Percentiles rank a stretch among this genome's conserved stretches.
Conservation (phyloP, 306 rosid species). For the Cicer cuneatum region DNA sequence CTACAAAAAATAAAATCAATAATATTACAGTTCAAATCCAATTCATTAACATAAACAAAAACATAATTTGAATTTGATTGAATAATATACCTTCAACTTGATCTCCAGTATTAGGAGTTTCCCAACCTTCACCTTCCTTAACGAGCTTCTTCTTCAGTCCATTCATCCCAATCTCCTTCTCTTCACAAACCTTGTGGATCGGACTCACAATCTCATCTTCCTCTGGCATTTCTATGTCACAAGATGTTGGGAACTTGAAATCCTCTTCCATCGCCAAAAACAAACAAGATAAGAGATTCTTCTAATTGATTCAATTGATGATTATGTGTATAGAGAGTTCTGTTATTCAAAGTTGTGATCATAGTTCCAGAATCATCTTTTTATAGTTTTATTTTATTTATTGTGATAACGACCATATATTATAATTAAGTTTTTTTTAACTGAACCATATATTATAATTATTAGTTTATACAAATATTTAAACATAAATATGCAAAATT, state of each 20-base stretch:
- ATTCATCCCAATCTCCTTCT: conserved; percentile 71
- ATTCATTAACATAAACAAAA: background rate
- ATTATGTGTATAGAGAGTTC: conserved; percentile 45
- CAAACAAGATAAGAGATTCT: too few species aligned
- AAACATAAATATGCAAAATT: background rate
- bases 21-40: background rate
- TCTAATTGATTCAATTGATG: background rate
- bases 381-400: background rate
- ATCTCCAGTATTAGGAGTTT: conserved; percentile 67
- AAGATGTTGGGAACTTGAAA: conserved; percentile 56
- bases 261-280: conserved; percentile 59
- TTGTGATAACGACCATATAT: background rate
- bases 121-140: conserved; percentile 84
- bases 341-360: background rate
- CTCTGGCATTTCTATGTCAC: conserved; percentile 52
- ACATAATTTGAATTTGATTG: background rate
- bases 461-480: background rate
- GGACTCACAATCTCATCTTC: conserved; percentile 47
- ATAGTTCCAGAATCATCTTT: conserved; percentile 45
- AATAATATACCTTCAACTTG: conserved; percentile 71
- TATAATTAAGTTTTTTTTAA: background rate
- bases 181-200: conserved; percentile 69
- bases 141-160: conserved; percentile 82
- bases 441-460: background rate
- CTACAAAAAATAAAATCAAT: conserved; percentile 41